A percentile compares a stretch with the other conserved stretches of the same genome.
Evolutionary conservation across 805 yeast genomes (phyloP).

Genomic region (Ogataea naganishii): DNA sequence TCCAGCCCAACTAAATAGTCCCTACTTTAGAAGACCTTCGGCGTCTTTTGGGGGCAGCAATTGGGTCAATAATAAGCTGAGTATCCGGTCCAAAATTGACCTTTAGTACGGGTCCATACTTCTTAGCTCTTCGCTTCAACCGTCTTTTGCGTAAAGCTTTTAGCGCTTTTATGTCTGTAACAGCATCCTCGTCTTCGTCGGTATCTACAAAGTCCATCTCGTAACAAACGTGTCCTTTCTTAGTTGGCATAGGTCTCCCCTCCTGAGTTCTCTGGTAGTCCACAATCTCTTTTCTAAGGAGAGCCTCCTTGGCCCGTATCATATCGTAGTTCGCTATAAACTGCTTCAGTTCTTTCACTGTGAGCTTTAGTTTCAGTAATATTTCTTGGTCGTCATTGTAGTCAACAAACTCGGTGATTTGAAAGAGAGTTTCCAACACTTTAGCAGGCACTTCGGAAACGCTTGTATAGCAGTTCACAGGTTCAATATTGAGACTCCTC

Average conservation of each 20-base stretch:
- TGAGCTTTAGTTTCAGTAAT: slow-evolving; percentile 38
- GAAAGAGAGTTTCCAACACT: slow-evolving; percentile 6
- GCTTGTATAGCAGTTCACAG: slow-evolving; percentile 3
- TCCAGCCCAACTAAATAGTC: too few species aligned
- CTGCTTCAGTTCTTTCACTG: slow-evolving; percentile 37
- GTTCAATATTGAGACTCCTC: neutral
- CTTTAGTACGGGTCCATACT: slow-evolving; percentile 28
- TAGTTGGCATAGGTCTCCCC: too few species aligned
- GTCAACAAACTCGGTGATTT: slow-evolving; percentile 42
- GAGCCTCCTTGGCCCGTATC: slow-evolving; percentile 28
- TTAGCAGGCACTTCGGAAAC: slow-evolving; percentile 3
- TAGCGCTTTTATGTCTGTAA: slow-evolving; percentile 7
- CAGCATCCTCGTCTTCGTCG: slow-evolving; percentile 3
- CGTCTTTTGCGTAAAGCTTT: slow-evolving; percentile 19
- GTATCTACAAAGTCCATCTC: slow-evolving; percentile 1
- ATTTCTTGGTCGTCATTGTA: slow-evolving; percentile 40
- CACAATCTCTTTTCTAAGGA: slow-evolving; percentile 20
- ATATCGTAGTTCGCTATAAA: slow-evolving; percentile 27
- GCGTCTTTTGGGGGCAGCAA: slow-evolving; percentile 15
- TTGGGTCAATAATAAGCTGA: slow-evolving; percentile 32
- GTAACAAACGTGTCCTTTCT: too few species aligned
- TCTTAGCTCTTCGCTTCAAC: slow-evolving; percentile 14
- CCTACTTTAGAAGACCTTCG: neutral
- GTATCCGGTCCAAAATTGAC: slow-evolving; percentile 29
- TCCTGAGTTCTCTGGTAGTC: too few species aligned